Base-by-base conservation (phyloP, 257 asterid genomes). In the Anisodus acutangulus region DNA sequence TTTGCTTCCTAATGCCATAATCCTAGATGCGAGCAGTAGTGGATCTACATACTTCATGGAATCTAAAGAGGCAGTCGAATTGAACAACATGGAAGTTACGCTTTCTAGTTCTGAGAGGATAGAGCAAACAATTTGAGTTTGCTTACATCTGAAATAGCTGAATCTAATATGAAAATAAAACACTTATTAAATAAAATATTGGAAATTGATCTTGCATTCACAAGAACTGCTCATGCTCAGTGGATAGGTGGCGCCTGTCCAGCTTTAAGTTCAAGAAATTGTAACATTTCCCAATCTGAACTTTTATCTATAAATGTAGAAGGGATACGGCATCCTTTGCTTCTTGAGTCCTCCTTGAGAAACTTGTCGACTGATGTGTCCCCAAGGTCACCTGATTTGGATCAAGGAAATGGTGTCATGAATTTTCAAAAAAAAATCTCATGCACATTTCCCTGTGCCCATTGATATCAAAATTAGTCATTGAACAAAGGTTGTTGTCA, bases 31-130 rank as follows among this genome's bases (percentile, higher is more conserved):
- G 19, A 97, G 99, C 91, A 87, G 95, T 90, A 94, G 98, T 43
- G 98, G 99, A 74, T 96, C 95, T 70, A 97, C 98, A 71, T 93
- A 93, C 87, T 97, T 92, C 83, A 91, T 93, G 94, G 99, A 97
- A 87, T 97, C 99, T 13, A 90, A 92, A 86, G 98, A 91, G 86
- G 97, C 97, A 11, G 90, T 93, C 87, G 94, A 93, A 58, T 87
- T 97, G 87, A 97, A 97, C 89, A 97, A 95, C 86, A 90, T 90
- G 90, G 99, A 92, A 92, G 97, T 95, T 84, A 90, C 93, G 82
- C 92, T 97, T 63, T 89, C 93, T n/a, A 93, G 88, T 88, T 63
- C 93, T 19, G 98, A 97, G 87, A 95, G 88, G 90, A 83, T 85
- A 47, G 99, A 95, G 89, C 93, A 87, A 85, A 90, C 92, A 70